These are phyloP conservation scores for Pseudopithomyces maydicus DNA, from an alignment of 2,329 filamentous ascomycete species.

Conservation along the genomic window DNA sequence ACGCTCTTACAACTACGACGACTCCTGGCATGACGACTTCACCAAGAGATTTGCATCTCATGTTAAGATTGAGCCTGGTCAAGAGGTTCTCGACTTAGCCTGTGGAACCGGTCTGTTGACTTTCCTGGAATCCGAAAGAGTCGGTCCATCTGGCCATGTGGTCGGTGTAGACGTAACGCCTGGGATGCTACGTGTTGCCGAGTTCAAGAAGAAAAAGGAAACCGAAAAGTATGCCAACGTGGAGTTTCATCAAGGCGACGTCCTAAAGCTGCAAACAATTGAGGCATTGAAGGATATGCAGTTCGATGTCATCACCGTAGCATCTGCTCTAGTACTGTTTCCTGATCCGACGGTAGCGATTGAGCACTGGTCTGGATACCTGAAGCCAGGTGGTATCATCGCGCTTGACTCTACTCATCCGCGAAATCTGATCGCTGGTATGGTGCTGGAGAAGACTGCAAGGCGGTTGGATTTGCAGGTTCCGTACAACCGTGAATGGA, in stretches of 20 bases:
- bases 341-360: slow-evolving; percentile 44
- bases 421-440: slow-evolving; percentile 42
- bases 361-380: slow-evolving; percentile 43
- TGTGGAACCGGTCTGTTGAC: slow-evolving; percentile 53
- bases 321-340: slow-evolving; percentile 49
- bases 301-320: slow-evolving; percentile 46
- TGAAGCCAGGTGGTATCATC: slow-evolving; percentile 49
- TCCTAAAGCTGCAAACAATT: slow-evolving; percentile 40
- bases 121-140: slow-evolving; percentile 44
- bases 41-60: slow-evolving; percentile 44
- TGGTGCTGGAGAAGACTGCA: slow-evolving; percentile 45
- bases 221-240: slow-evolving; percentile 38
- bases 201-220: slow-evolving; percentile 31
- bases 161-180: slow-evolving; percentile 49
- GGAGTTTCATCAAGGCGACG: slow-evolving; percentile 42
- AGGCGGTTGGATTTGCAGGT: slow-evolving; percentile 36
- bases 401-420: slow-evolving; percentile 48
- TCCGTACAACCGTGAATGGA: slow-evolving; percentile 45
- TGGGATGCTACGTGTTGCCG: slow-evolving; percentile 48
- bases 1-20: slow-evolving; percentile 45
- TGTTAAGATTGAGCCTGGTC: slow-evolving; percentile 39
- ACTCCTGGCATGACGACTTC: slow-evolving; percentile 49
- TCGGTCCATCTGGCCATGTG: slow-evolving; percentile 45
- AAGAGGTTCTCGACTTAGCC: slow-evolving; percentile 52
- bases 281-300: slow-evolving; percentile 26